Evolutionary conservation across 2,329 filamentous ascomycete species (phyloP), one percentile per base, ranked within the genome.

Genomic region (Teratosphaeria zuluensis): DNA sequence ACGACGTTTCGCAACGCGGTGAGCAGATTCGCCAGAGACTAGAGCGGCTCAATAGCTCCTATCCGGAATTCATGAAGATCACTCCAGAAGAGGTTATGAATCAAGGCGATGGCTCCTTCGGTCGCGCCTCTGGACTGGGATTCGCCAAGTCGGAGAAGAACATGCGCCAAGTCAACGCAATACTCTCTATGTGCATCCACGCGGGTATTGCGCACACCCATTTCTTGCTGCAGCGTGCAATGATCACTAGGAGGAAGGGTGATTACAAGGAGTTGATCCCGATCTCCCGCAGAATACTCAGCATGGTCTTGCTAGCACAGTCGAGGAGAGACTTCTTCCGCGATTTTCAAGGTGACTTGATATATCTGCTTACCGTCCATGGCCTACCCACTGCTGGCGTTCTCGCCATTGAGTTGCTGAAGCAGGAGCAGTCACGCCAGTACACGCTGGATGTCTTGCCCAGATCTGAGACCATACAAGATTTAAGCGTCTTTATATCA

Each of bases 221-320:
- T 2, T 84, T 86, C 59, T 77, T 86, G 9, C 71, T 84, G 5
- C 80, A 85, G 58, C 75, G 84, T 16, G 75, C 85, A 0, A 69
- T 85, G 8, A 73, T 80, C 24, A 81, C 80, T 19, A 72, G 73
- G 51, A 66, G 69, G 3, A 68, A 69, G 16, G 58, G 61, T 0
- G 68, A 69, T 24, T 66, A 70, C 1, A 68, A 69, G 24, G 69
- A 71, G 14, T 64, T 78, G 0, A 70, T 78, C 3, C 68, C 69
- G 1, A 68, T 74, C 1, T 71, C 73, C 5, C 65, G 67, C 48
- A 68, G 72, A 14, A 73, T 77, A 56, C 71, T 78, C 32, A 68
- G 64, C 6, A 62, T 75, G 12, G 69, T 76, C 0, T 61, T 77
- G 7, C 62, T 71, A 5, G 64, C 74, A 16, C 68, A 73, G 16